Evolutionary conservation across 1,284 basidiomycete genomes (phyloP).

Genomic region (Malassezia vespertilionis): DNA sequence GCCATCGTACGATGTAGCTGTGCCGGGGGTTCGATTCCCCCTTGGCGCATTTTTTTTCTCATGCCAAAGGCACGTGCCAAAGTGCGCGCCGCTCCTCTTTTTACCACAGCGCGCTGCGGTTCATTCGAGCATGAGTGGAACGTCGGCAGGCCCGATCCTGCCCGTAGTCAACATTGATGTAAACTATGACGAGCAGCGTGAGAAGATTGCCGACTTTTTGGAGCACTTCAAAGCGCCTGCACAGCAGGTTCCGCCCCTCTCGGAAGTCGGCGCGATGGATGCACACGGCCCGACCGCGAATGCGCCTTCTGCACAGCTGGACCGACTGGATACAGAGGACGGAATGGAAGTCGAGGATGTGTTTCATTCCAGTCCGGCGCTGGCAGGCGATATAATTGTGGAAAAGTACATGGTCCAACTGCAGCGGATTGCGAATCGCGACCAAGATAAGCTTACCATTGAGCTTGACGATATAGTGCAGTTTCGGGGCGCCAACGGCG

Average conservation of each 20-base stretch:
- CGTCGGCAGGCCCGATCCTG: conserved; percentile 40
- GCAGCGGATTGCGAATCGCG: conserved; percentile 82
- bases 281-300: too few species aligned
- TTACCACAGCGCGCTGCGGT: background rate
- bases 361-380: background rate
- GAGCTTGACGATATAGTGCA: conserved; percentile 67
- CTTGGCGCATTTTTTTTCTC: conserved; percentile 18
- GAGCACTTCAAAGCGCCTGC: conserved; percentile 32
- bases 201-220: conserved; percentile 41
- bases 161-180: conserved; percentile 53
- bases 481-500: conserved; percentile 6
- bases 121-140: conserved; percentile 10
- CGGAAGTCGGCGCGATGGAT: conserved; percentile 5
- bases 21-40: conserved; percentile 23
- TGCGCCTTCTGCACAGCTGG: conserved; percentile 17
- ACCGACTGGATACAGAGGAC: conserved; percentile 13
- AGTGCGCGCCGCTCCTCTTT: background rate
- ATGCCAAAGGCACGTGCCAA: background rate
- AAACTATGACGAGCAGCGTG: conserved; percentile 52
- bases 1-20: conserved; percentile 17
- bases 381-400: conserved; percentile 9
- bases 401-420: conserved; percentile 83
- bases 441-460: conserved; percentile 70
- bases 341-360: conserved; percentile 22
- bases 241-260: conserved; percentile 19